Conservation (phyloP, 1,139 yeast genomes). For the Lodderomyces pseudojiufengensis region DNA sequence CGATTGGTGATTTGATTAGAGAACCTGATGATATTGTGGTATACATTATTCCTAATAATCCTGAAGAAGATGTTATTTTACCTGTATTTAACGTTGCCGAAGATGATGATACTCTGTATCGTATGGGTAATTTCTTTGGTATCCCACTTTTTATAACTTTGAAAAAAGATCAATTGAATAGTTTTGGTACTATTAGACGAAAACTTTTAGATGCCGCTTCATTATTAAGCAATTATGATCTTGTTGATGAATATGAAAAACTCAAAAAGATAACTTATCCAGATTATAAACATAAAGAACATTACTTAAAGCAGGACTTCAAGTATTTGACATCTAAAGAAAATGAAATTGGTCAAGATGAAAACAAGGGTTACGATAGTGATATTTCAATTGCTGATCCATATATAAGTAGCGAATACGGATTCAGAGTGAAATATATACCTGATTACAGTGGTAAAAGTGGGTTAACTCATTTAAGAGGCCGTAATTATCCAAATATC, state of each 20-base stretch:
- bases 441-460: conserved; percentile 15
- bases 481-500: too few species aligned
- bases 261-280: conserved; percentile 12
- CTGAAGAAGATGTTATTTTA: conserved; percentile 48
- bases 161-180: conserved; percentile 42
- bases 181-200: conserved; percentile 51
- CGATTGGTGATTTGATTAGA: conserved; percentile 66
- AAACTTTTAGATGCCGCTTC: conserved; percentile 47
- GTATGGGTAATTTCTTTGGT: conserved; percentile 49
- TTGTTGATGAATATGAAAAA: conserved; percentile 22
- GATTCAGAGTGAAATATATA: conserved; percentile 44
- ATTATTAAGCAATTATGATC: conserved; percentile 23
- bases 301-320: conserved; percentile 34
- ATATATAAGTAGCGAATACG: conserved; percentile 44
- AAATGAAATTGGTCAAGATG: conserved; percentile 12
- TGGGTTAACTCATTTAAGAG: background rate
- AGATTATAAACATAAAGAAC: conserved; percentile 17
- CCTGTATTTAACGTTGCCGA: conserved; percentile 64
- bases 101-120: conserved; percentile 39
- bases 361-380: conserved; percentile 36
- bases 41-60: conserved; percentile 57
- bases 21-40: conserved; percentile 63
- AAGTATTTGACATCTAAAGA: too few species aligned
- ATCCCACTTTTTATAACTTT: conserved; percentile 71
- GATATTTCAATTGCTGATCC: conserved; percentile 54